Percentiles rank a stretch among this genome's conserved stretches.
phyloP scores from a whole-genome alignment of 805 yeast species.

The Candida dajiaensis region DNA sequence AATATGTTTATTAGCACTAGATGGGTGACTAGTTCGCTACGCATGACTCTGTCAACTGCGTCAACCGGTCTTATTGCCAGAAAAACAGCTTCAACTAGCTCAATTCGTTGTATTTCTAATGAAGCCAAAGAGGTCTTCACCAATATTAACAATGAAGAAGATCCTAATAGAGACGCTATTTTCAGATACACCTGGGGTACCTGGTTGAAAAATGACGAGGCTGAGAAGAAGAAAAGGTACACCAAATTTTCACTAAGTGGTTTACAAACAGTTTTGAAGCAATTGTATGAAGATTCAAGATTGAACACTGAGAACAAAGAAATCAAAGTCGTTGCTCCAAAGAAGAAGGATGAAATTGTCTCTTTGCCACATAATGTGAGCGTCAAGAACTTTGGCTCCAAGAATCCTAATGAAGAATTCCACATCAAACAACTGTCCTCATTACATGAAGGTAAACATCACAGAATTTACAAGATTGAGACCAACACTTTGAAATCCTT shows the following conservation, averaged over 20 bases:
- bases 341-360: slow-evolving; percentile 32
- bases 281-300: slow-evolving; percentile 34
- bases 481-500: slow-evolving; percentile 56
- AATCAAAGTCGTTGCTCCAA: slow-evolving; percentile 25
- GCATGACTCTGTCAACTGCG: not conserved
- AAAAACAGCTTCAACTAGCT: not conserved
- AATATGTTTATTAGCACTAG: not conserved
- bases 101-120: slow-evolving; percentile 24
- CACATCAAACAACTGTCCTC: slow-evolving; percentile 69
- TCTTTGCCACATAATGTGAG: slow-evolving; percentile 45
- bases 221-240: slow-evolving; percentile 67
- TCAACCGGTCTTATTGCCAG: not conserved
- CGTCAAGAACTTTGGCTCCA: slow-evolving; percentile 36
- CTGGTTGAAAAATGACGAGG: slow-evolving; percentile 77
- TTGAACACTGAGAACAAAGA: slow-evolving; percentile 26
- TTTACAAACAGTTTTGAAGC: slow-evolving; percentile 45
- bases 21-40: not conserved
- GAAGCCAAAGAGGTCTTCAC: slow-evolving; percentile 38
- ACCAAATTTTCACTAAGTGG: slow-evolving; percentile 84
- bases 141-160: slow-evolving; percentile 51
- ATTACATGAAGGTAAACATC: slow-evolving; percentile 91
- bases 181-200: slow-evolving; percentile 94
- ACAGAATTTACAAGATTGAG: slow-evolving; percentile 73
- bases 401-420: slow-evolving; percentile 37
- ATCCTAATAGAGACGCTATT: slow-evolving; percentile 64